phyloP scores from a whole-genome alignment of 176 grass and related monocot genomes.

The Rhynchospora tenuis region DNA sequence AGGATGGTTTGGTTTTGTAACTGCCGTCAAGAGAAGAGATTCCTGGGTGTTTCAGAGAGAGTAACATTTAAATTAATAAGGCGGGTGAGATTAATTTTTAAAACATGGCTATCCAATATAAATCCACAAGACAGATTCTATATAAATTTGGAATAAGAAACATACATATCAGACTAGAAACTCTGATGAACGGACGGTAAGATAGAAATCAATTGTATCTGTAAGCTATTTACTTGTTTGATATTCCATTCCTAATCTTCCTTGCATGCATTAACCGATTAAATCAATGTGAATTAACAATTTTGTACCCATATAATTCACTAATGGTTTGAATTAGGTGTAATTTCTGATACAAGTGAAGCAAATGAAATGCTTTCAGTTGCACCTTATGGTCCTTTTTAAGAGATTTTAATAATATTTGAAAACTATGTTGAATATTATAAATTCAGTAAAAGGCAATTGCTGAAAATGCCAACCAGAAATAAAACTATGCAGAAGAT shows the following conservation, averaged over 20 bases:
- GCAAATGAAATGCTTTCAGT: neutral
- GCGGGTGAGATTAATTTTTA: neutral
- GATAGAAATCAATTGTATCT: neutral
- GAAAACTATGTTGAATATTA: neutral
- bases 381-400: neutral
- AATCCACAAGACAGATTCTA: neutral
- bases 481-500: neutral
- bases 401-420: neutral
- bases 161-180: neutral
- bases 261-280: neutral
- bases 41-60: slow-evolving; percentile 39
- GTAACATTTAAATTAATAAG: neutral
- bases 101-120: neutral
- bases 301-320: neutral
- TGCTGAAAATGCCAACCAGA: neutral
- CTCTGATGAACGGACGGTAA: neutral
- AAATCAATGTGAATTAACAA: neutral
- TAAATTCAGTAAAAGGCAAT: neutral
- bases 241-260: neutral
- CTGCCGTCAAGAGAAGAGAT: slow-evolving; percentile 74
- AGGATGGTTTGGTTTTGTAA: slow-evolving; percentile 35
- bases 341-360: neutral
- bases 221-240: neutral
- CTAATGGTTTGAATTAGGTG: neutral
- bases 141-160: neutral